Evolutionary conservation across 192 early-diverging fungal genomes (phyloP), one percentile per base, ranked within the genome.

Genomic region (Thoreauomyces humboldtii): DNA sequence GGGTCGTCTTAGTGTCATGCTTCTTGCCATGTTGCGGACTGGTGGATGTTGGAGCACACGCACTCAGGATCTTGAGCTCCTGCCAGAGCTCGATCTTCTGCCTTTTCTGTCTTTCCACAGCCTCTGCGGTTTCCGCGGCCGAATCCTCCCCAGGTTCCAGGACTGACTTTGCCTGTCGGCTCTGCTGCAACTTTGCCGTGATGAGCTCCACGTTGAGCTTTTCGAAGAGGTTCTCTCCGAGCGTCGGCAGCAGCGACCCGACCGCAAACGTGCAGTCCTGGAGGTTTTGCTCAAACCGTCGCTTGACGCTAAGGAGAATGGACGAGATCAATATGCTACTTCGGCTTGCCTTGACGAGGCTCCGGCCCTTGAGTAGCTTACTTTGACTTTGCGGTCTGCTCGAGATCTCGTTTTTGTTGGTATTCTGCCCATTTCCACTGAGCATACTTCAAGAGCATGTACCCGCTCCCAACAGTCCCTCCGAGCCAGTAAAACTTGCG

Each of bases 241-340:
- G 72, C 25, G 87, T 87, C 0, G 93, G 92, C 42, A 96, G 70
- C 34, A 95, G 80, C 32, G 89, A 86, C 61, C 87, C 72, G n/a
- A 95, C 88, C 4, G 89, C 89, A 56, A 92, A 93, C 21, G 83
- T 72, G 71, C 93, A 94, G 77, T 98, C 96, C 48, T 87, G 83
- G 66, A 92, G 92, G 75, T 95, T 95, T 80, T 95, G 92, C 63
- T 95, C 90, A 71, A 96, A 98, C 15, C 95, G 86, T 51, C 90
- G 78, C 47, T 87, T 90, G 55, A 95, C 81, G 62, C 88, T 93
- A 69, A n/a, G n/a, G n/a, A n/a, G n/a, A n/a, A n/a, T n/a, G n/a
- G n/a, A n/a, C n/a, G n/a, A n/a, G n/a, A n/a, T n/a, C n/a, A n/a
- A n/a, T n/a, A n/a, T n/a, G n/a, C n/a, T n/a, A n/a, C n/a, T n/a